Conservation (phyloP, 805 yeast species). For the Wickerhamomyces alni region DNA sequence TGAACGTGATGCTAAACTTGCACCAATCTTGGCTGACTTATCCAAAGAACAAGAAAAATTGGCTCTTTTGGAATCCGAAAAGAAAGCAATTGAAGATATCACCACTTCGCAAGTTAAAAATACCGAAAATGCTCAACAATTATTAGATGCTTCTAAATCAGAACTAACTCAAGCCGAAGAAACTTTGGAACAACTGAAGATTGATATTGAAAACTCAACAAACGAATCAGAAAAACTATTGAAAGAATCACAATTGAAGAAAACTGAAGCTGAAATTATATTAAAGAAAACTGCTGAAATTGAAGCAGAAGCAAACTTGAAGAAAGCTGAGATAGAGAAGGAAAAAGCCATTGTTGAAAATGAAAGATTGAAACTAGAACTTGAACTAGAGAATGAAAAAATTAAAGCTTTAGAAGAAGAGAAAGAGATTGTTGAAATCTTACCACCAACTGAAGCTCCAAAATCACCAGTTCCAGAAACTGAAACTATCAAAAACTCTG, state of each 20-base stretch:
- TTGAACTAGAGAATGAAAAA: conserved; percentile 32
- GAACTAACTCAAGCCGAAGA: conserved; percentile 34
- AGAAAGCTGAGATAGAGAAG: conserved; percentile 32
- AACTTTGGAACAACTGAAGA: conserved; percentile 27
- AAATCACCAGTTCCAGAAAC: not conserved
- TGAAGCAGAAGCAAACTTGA: conserved; percentile 30
- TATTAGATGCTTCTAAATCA: conserved; percentile 36
- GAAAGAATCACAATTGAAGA: conserved; percentile 25
- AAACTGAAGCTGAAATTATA: conserved; percentile 26
- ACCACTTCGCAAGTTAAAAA: conserved; percentile 39
- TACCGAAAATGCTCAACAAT: conserved; percentile 34
- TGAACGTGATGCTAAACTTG: conserved; percentile 46
- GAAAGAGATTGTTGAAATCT: conserved; percentile 33
- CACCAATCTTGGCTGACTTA: conserved; percentile 50
- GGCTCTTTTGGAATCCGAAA: conserved; percentile 43
- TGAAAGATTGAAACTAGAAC: conserved; percentile 28
- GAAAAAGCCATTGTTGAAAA: conserved; percentile 30
- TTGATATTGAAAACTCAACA: conserved; percentile 25
- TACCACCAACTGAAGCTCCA: conserved; percentile 25
- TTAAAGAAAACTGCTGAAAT: conserved; percentile 30
- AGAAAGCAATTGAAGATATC: conserved; percentile 40
- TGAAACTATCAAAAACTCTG: not conserved
- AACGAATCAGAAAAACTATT: conserved; percentile 26
- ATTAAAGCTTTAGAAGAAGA: conserved; percentile 29
- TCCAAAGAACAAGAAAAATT: conserved; percentile 43